Evolutionary conservation across 106 monocot species (phyloP).

Genomic region (Platanthera guangdongensis): DNA sequence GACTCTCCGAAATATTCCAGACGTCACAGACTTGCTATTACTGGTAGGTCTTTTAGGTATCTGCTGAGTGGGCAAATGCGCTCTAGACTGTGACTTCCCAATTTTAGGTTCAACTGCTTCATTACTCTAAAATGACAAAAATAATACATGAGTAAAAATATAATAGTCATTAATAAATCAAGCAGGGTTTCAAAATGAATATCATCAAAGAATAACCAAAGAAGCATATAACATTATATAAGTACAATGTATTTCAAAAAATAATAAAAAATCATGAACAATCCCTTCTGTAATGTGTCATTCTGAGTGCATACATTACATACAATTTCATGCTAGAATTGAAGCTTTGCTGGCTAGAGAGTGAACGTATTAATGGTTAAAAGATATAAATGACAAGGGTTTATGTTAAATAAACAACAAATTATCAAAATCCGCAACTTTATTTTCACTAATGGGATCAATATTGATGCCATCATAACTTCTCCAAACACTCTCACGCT

Average conservation of each 20-base stretch:
- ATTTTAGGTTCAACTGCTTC: constrained; percentile 28
- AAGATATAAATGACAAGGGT: no score
- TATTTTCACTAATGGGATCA: no score
- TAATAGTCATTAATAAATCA: background rate
- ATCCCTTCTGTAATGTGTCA: background rate
- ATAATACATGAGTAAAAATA: background rate
- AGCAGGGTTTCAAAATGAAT: background rate
- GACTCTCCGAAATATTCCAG: constrained; percentile 17
- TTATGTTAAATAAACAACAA: no score
- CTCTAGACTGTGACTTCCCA: constrained; percentile 15
- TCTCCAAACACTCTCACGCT: no score
- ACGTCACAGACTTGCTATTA: constrained; percentile 16
- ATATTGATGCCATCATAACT: no score
- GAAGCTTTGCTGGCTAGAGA: background rate
- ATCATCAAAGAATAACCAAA: background rate
- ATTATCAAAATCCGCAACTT: no score
- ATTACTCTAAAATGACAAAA: constrained; percentile 19
- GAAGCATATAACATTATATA: background rate
- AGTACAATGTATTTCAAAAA: background rate
- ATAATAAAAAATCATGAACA: background rate
- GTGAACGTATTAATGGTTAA: background rate
- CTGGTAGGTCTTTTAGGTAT: constrained; percentile 14
- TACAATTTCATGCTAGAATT: background rate
- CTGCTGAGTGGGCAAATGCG: constrained; percentile 8
- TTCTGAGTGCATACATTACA: background rate